These are phyloP conservation scores for Cladophialophora bantiana DNA, from an alignment of 2,329 filamentous ascomycete genomes.

Conservation along the genomic window DNA sequence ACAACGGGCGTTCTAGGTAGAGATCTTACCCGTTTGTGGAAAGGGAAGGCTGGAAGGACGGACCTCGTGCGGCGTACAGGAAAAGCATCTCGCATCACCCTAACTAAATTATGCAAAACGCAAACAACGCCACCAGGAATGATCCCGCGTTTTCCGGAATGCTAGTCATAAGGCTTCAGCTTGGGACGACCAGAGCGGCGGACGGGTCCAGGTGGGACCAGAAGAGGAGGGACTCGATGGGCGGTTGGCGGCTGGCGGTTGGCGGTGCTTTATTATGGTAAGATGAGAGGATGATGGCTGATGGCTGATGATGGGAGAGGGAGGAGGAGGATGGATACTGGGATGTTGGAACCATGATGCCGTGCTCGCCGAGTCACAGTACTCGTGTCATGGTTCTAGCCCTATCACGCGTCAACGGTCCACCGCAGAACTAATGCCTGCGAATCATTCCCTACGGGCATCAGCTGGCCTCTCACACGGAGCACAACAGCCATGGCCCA, in stretches of 20 bases:
- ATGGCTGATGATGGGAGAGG: not conserved
- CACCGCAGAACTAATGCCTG: slow-evolving; percentile 1
- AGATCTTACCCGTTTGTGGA: slow-evolving; percentile 6
- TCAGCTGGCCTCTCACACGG: not conserved
- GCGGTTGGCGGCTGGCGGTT: too few species aligned
- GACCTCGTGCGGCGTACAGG: not conserved
- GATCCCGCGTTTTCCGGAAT: slow-evolving; percentile 1
- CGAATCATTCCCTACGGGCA: slow-evolving; percentile 11
- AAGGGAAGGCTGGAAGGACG: not conserved
- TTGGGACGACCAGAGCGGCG: slow-evolving; percentile 1
- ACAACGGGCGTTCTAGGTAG: not conserved
- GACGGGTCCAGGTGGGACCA: not conserved
- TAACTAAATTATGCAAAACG: slow-evolving; percentile 5
- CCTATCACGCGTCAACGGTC: not conserved
- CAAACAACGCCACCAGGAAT: slow-evolving; percentile 7
- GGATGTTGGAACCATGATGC: slow-evolving; percentile 6
- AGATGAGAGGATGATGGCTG: slow-evolving; percentile 1
- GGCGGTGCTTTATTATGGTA: not conserved
- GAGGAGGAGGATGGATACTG: not conserved
- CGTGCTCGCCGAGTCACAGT: slow-evolving; percentile 10
- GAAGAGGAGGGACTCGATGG: too few species aligned
- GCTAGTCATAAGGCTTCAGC: slow-evolving; percentile 21
- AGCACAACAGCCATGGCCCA: slow-evolving; percentile 1
- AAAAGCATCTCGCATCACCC: slow-evolving; percentile 5
- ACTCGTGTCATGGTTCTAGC: slow-evolving; percentile 1